Evolutionary conservation across 768 basidiomycete species (phyloP), one percentile per base, ranked within the genome.

Genomic region (Amanita inopinata): DNA sequence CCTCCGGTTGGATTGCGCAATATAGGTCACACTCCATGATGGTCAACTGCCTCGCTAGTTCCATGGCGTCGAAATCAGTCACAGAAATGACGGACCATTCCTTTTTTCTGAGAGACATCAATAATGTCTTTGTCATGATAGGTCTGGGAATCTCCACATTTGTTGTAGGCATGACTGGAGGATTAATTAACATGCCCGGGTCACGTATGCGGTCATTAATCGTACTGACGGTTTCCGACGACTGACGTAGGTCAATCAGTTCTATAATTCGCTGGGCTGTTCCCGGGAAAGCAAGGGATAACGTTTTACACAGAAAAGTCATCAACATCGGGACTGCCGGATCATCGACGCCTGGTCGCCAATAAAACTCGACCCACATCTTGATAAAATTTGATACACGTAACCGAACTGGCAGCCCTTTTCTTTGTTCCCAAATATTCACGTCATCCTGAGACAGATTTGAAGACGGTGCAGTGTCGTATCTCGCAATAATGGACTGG

Each of bases 301-400:
- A 58, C 5, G 75, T 80, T 25, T 79, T 76, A 17, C 66, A 65
- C 23, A 76, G 78, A 55, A 88, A 88, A 3, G 69, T 65, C 17
- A 67, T 66, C 54, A 87, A 60, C 12, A 65, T 55, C 12, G 68
- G 67, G 31, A 87, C 62, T 12, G 82, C 79, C 5, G 65, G 65
- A 46, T 78, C 73, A 57, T 98, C 96, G 7, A 74, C 67, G 0
- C 73, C 71, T n/a, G 77, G 59, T 5, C 82, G 73, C 93, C 94
- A 98, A 61, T 94, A 82, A 48, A 70, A 67, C 59, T 98, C 93
- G 38, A 96, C 69, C 96, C 96, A 99, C 8, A 73, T 71, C 67
- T 93, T 97, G 65, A 98, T 74, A 56, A 97, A 80, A 58, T 94
- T 94, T 33, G 85, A 84, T 28, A 97, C 82, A 23, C 96, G 77